Evolutionary conservation across 306 rosid species (phyloP), one percentile per base, ranked within the genome.

Genomic region (Astragalus glycyphyllos): DNA sequence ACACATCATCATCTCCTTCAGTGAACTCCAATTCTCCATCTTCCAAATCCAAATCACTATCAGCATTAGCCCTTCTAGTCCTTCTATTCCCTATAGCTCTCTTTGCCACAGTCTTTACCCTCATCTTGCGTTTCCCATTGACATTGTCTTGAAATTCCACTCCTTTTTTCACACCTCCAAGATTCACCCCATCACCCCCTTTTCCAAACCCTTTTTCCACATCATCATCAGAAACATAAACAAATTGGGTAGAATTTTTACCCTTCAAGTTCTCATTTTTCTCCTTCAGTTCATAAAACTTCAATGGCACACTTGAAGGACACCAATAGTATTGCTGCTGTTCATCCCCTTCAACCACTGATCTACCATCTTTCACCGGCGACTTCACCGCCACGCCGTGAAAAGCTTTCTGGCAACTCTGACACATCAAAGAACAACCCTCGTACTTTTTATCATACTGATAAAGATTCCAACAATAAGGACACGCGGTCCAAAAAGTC

Each of bases 401-500:
- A 77, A 87, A 89, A 5, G 80, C 61, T 16, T 32, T 84, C 53
- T 13, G 5, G 69, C 98, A 89, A 64, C 56, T 41, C 84, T 80
- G 84, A 50, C 98, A 92, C 71, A 71, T 66, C 67, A 92, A 15
- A n/a, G 89, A 45, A 58, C 79, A 84, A 14, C 78, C 92, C 55
- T 74, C 76, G 42, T 78, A 92, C 38, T 8, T 74, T 50, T 78
- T 82, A 75, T 77, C 81, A 75, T 83, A 89, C 85, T 76, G 80
- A 48, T 68, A 88, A 58, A 90, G 32, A 61, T 14, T 78, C 81
- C 80, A 88, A 54, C 98, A 90, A 70, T 82, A 92, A 1, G 96
- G 96, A 59, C 96, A 92, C 4, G 80, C 51, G 0, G 95, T 89
- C 98, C 98, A 92, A 56, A 92, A 89, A 16, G 90, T 67, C 44